Conservation (phyloP, 257 asterid genomes). For the Parsonsia alboflavescens region DNA sequence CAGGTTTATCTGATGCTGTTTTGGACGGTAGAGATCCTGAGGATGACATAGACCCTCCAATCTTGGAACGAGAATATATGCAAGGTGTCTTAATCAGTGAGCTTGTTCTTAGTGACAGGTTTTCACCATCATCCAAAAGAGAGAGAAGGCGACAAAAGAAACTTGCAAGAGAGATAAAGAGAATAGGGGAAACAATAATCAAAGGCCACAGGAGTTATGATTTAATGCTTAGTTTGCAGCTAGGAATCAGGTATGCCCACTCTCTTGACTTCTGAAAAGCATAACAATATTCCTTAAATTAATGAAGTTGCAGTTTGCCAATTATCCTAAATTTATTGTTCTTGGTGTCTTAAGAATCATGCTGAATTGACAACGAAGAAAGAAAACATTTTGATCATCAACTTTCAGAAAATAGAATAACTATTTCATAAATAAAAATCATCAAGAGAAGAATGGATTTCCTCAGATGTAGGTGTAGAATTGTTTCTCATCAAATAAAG, state of each 20-base stretch:
- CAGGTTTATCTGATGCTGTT: conserved; percentile 39
- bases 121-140: conserved; percentile 72
- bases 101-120: conserved; percentile 55
- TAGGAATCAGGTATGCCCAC: conserved; percentile 77
- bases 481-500: neutral
- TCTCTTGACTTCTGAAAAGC: conserved; percentile 6
- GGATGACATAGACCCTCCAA: conserved; percentile 50
- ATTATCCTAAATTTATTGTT: neutral
- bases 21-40: conserved; percentile 42
- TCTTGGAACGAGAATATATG: conserved; percentile 93
- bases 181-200: conserved; percentile 84
- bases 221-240: conserved; percentile 95
- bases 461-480: neutral
- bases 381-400: neutral
- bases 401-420: neutral
- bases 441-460: neutral
- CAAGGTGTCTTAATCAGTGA: conserved; percentile 92
- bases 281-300: neutral
- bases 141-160: conserved; percentile 64
- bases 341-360: neutral
- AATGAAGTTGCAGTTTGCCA: neutral
- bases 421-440: neutral
- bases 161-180: conserved; percentile 67
- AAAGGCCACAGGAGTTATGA: conserved; percentile 99
- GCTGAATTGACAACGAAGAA: neutral